These are phyloP conservation scores for Morella rubra DNA, from an alignment of 306 rosid genomes.

Conservation along the genomic window DNA sequence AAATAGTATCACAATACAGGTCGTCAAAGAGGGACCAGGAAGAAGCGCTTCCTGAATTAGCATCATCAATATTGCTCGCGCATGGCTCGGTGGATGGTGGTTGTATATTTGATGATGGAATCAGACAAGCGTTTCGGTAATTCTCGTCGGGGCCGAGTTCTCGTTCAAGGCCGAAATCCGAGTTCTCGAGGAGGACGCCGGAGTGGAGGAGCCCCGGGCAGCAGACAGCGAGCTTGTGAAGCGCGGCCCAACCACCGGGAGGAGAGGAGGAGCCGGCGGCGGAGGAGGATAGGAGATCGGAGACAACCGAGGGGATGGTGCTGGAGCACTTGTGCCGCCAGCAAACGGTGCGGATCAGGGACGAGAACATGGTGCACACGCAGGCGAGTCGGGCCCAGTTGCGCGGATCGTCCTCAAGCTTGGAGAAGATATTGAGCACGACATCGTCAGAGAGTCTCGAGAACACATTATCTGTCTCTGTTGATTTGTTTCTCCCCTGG, in stretches of 20 bases:
- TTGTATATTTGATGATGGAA: neutral
- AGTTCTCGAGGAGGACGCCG: constrained; percentile 72
- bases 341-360: constrained; percentile 56
- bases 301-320: constrained; percentile 50
- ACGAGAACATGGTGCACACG: constrained; percentile 64
- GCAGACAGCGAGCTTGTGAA: constrained; percentile 75
- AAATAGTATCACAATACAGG: constrained; percentile 65
- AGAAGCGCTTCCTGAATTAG: constrained; percentile 18
- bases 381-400: constrained; percentile 85
- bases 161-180: constrained; percentile 75
- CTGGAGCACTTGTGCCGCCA: constrained; percentile 54
- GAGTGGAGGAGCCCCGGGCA: constrained; percentile 85
- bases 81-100: constrained; percentile 1
- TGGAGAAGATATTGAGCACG: constrained; percentile 55
- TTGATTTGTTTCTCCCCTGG: neutral
- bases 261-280: constrained; percentile 16
- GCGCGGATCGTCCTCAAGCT: constrained; percentile 79
- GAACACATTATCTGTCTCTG: constrained; percentile 40
- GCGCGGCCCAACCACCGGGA: constrained; percentile 54
- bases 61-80: neutral
- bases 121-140: constrained; percentile 8
- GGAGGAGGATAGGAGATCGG: constrained; percentile 46
- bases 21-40: constrained; percentile 89
- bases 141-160: constrained; percentile 63
- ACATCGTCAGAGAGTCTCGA: constrained; percentile 64